These are phyloP conservation scores for Kodamaea neixiangensis DNA, from an alignment of 805 yeast genomes.

Conservation along the genomic window DNA sequence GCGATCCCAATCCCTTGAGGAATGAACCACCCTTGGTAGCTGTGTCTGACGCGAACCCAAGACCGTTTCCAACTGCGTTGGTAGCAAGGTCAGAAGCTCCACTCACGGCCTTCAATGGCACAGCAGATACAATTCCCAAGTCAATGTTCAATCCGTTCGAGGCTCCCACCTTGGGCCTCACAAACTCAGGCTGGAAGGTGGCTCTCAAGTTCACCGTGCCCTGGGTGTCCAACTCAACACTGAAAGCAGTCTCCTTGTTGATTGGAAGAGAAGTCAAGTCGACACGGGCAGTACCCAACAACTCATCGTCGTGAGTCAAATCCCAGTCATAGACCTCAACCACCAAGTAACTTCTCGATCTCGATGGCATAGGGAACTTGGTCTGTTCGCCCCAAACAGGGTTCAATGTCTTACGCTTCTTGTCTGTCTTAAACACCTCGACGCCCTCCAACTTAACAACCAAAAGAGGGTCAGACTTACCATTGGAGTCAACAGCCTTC, in stretches of 20 bases:
- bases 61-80: conserved; percentile 49
- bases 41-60: conserved; percentile 49
- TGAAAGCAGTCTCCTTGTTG: conserved; percentile 44
- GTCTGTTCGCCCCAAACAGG: conserved; percentile 78
- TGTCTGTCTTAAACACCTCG: conserved; percentile 57
- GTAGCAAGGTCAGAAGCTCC: conserved; percentile 39
- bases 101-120: conserved; percentile 16
- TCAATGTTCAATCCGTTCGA: conserved; percentile 42
- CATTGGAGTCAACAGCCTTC: conserved; percentile 65
- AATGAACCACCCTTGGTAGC: conserved; percentile 48
- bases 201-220: conserved; percentile 60
- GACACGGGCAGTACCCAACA: conserved; percentile 53
- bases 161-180: conserved; percentile 58
- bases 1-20: conserved; percentile 33
- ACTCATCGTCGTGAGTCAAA: conserved; percentile 66
- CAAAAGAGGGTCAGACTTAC: conserved; percentile 75
- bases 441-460: conserved; percentile 54
- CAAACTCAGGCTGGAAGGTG: conserved; percentile 62
- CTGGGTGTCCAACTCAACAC: conserved; percentile 58
- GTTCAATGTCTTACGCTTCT: conserved; percentile 62
- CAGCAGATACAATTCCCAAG: conserved; percentile 33
- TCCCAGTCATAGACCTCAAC: conserved; percentile 75
- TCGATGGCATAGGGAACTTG: conserved; percentile 61
- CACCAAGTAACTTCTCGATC: conserved; percentile 52
- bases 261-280: conserved; percentile 55